These are phyloP conservation scores for Chaetomium cochliodes DNA, from an alignment of 495 filamentous ascomycete genomes.

Conservation along the genomic window DNA sequence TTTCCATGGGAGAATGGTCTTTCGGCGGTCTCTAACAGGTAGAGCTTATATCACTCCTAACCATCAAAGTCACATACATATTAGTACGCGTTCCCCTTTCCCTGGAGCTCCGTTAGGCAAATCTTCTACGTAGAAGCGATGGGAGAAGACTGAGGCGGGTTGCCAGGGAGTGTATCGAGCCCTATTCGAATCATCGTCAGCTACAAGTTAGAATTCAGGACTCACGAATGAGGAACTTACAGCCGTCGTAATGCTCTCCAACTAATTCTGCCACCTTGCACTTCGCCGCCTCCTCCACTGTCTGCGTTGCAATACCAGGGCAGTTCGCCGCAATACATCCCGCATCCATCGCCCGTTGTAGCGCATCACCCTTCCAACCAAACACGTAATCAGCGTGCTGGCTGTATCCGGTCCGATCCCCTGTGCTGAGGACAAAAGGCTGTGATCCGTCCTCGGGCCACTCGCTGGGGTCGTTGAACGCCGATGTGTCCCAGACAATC, in stretches of 20 bases:
- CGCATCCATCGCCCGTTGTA: conserved; percentile 36
- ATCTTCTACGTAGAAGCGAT: not conserved
- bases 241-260: conserved; percentile 36
- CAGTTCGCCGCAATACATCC: conserved; percentile 35
- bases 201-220: not conserved
- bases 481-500: conserved; percentile 34
- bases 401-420: conserved; percentile 35
- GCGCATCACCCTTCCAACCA: conserved; percentile 35
- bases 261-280: conserved; percentile 30
- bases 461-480: conserved; percentile 37
- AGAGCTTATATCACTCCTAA: too few relatives aligned
- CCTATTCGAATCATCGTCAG: not conserved
- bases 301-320: conserved; percentile 32
- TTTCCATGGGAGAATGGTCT: too few relatives aligned
- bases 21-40: too few relatives aligned
- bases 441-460: conserved; percentile 46
- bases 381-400: conserved; percentile 38
- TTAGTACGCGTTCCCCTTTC: not conserved
- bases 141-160: not conserved
- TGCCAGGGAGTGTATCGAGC: not conserved
- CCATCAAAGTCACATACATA: too few relatives aligned
- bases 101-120: not conserved
- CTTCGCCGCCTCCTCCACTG: conserved; percentile 35
- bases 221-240: conserved; percentile 19
- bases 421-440: conserved; percentile 45